phyloP scores from a whole-genome alignment of 345 rosid species.

The Linum trigynum region DNA sequence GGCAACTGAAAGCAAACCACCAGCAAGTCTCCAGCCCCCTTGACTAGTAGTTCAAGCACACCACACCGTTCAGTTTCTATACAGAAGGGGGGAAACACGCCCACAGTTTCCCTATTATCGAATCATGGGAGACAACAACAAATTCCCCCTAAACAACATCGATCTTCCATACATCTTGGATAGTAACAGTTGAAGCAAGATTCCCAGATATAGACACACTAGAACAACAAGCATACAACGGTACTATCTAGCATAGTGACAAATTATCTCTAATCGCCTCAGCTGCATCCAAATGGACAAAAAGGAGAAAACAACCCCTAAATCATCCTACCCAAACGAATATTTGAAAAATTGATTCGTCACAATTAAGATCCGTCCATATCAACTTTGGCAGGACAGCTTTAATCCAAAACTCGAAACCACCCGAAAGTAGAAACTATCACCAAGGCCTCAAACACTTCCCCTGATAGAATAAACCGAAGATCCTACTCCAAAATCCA shows the following conservation, averaged over 20 bases:
- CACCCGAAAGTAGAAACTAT: no score
- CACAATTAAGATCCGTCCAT: no score
- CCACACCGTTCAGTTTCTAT: not conserved
- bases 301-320: no score
- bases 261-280: not conserved
- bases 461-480: no score
- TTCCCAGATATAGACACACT: not conserved
- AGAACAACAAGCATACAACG: not conserved
- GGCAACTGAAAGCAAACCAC: not conserved
- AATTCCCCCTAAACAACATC: not conserved
- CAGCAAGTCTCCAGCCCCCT: not conserved
- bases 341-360: no score
- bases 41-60: not conserved
- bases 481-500: no score
- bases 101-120: not conserved
- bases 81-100: constrained; percentile 6
- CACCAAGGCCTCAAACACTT: no score
- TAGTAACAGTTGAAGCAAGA: not conserved
- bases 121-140: not conserved
- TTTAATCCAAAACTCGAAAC: no score
- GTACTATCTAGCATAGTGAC: not conserved
- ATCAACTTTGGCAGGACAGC: no score
- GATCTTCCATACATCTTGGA: not conserved
- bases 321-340: no score
- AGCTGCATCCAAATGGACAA: not conserved